phyloP scores from a whole-genome alignment of 148 eudicot species.

The Gaultheria prostrata region DNA sequence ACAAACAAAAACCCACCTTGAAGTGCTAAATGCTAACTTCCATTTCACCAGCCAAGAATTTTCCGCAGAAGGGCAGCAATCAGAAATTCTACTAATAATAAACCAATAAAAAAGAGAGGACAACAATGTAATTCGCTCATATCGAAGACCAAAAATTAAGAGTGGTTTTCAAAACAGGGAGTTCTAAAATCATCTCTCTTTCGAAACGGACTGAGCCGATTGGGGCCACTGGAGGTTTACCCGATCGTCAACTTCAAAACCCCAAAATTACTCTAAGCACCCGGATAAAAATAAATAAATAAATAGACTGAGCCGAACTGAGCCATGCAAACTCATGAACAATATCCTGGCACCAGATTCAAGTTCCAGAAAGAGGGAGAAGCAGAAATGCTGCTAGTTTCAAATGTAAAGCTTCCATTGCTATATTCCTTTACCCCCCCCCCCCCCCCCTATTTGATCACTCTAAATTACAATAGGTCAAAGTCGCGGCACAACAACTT shows the following conservation, averaged over 20 bases:
- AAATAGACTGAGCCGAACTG: not conserved
- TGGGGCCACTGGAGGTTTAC: no score
- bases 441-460: not conserved
- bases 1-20: not conserved
- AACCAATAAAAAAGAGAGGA: not conserved
- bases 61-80: not conserved
- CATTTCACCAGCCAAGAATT: not conserved
- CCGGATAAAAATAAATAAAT: no score
- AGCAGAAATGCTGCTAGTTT: not conserved
- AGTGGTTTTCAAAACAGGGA: no score
- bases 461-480: constrained; percentile 13
- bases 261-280: no score
- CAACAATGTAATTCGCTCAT: not conserved
- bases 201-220: not conserved
- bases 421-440: constrained; percentile 2
- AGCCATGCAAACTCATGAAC: not conserved
- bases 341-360: not conserved
- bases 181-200: not conserved
- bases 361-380: not conserved
- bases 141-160: not conserved
- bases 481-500: not conserved
- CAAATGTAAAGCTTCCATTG: not conserved
- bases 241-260: no score
- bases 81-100: no score
- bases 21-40: not conserved